Base-by-base conservation (phyloP, 345 rosid genomes). In the Cochlearia excelsa region DNA sequence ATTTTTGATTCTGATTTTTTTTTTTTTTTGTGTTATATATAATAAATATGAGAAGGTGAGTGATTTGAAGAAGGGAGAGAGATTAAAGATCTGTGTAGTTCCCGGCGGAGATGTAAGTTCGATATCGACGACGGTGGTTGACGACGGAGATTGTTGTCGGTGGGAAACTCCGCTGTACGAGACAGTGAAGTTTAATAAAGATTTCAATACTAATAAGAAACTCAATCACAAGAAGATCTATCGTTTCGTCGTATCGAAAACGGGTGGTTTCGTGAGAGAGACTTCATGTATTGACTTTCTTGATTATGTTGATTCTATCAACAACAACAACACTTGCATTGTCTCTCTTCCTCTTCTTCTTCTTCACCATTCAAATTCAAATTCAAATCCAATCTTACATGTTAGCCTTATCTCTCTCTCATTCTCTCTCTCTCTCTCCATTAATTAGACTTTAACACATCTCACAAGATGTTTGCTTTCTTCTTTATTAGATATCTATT, bases 91-190 rank as follows among this genome's bases (percentile, higher is more conserved):
- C 48, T 84, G 90, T 23, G 55, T 94, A 71, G 82, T 93, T 70
- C 96, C 96, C 10, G 95, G 84, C 26, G 90, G 85, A 67, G 90
- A 73, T 16, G 92, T 92, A 10, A 93, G 81, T 75, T 56, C 92
- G 11, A 84, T 94, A 9, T 71, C 71, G 27, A 83, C 73, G 54
- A 50, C 78, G 30, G 92, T 74, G 7, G 77, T 79, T 30, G 71
- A 75, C 43, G 90, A 90, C 8, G 95, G 90, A 37, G 74, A 61
- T 16, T 16, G 23, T 26, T 90, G 92, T 61, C 46, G 71, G 33
- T 94, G 99, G 96, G 93, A 90, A 54, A 71, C 77, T 59, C 97
- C 97, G 44, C 66, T 90, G 0, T 84, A 75, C 57, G 95, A 84
- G 67, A 82, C 84, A 1, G 81, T 87, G 43, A 90, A 85, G 78